phyloP scores from a whole-genome alignment of 176 grass and related monocot species.

The Alloteropsis semialata region DNA sequence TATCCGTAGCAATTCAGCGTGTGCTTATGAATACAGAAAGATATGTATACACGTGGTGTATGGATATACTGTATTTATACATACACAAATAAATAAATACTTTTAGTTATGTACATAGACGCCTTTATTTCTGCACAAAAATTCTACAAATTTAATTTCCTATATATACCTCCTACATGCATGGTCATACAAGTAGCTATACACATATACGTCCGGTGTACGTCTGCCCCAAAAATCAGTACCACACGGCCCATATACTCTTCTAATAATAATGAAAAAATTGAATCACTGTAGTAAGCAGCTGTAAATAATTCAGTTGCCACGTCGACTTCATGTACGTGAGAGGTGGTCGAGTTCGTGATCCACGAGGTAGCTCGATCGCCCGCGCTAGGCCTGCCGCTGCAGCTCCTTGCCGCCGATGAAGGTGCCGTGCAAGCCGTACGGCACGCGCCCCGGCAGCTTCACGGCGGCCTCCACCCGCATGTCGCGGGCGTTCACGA shows the following conservation, averaged over 20 bases:
- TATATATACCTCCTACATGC: neutral
- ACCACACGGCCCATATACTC: neutral
- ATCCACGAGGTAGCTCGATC: neutral
- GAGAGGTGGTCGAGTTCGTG: neutral
- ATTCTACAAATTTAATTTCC: neutral
- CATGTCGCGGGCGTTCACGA: slow-evolving; percentile 65
- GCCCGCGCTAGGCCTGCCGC: slow-evolving; percentile 47
- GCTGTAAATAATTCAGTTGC: neutral
- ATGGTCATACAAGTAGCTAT: neutral
- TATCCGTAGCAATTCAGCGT: no score
- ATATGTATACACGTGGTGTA: neutral
- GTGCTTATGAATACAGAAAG: neutral
- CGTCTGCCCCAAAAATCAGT: slow-evolving; percentile 34
- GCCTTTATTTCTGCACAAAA: neutral
- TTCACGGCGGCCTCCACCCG: slow-evolving; percentile 56
- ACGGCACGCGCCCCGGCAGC: slow-evolving; percentile 77
- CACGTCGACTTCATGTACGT: slow-evolving; percentile 25
- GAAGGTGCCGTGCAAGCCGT: slow-evolving; percentile 90
- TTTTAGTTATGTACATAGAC: neutral
- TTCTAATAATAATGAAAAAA: neutral
- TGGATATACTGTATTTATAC: neutral
- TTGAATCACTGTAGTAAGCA: neutral
- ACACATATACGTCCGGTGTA: neutral
- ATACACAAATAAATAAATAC: no score
- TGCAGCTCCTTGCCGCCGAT: slow-evolving; percentile 47